These are phyloP conservation scores for Neurospora sp. DNA, from an alignment of 495 filamentous ascomycete species.

Conservation along the genomic window DNA sequence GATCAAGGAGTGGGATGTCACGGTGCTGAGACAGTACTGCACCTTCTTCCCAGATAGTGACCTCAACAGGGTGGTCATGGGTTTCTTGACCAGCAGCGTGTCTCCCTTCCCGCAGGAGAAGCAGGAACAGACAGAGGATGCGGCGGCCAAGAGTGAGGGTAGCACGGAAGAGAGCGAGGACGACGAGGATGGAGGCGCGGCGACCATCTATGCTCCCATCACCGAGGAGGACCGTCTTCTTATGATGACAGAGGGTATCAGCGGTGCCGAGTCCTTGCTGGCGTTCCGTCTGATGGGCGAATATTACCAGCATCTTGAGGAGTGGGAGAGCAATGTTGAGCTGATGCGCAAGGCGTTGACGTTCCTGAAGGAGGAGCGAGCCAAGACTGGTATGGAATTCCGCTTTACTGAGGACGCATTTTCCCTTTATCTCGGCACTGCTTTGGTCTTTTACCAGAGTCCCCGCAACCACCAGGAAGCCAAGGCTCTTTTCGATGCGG, in stretches of 20 bases:
- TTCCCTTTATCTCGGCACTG: slow-evolving; percentile 66
- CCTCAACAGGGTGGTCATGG: slow-evolving; percentile 66
- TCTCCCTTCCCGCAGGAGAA: slow-evolving; percentile 61
- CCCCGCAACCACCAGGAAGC: slow-evolving; percentile 87
- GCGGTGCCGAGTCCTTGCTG: slow-evolving; percentile 63
- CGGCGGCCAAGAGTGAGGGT: not conserved
- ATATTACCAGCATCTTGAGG: slow-evolving; percentile 75
- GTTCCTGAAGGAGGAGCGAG: slow-evolving; percentile 47
- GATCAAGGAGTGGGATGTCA: slow-evolving; percentile 60
- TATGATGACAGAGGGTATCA: slow-evolving; percentile 75
- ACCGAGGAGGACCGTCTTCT: slow-evolving; percentile 63
- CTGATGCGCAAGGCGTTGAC: slow-evolving; percentile 60
- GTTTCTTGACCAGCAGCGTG: slow-evolving; percentile 70
- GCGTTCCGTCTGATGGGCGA: slow-evolving; percentile 78
- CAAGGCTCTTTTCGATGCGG: slow-evolving; percentile 65
- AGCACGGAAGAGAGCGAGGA: slow-evolving; percentile 31
- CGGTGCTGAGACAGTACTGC: slow-evolving; percentile 67
- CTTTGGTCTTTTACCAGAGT: slow-evolving; percentile 76
- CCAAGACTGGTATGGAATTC: slow-evolving; percentile 55
- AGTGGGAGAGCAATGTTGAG: slow-evolving; percentile 76
- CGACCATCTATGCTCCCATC: slow-evolving; percentile 39
- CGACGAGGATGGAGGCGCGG: slow-evolving; percentile 39
- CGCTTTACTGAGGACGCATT: slow-evolving; percentile 60
- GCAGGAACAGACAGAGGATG: slow-evolving; percentile 13
- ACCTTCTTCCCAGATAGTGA: slow-evolving; percentile 77